A percentile compares a stretch with the other conserved stretches of the same genome.
Conservation (phyloP, 2,329 filamentous ascomycete genomes). For the Colletotrichum godetiae region DNA sequence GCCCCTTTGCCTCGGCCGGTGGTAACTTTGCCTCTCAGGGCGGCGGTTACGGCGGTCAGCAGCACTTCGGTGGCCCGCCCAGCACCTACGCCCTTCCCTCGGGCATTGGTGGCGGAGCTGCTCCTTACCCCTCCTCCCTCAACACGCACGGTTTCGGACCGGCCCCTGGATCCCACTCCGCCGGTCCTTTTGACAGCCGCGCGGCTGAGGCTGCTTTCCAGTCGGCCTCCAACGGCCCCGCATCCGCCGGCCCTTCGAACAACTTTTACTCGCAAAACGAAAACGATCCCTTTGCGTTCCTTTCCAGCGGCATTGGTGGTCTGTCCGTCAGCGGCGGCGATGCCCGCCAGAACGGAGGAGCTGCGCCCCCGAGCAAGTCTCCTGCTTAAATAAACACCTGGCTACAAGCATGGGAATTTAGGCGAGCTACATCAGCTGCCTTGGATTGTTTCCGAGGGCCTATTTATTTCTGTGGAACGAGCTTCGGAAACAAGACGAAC, state of each 20-base stretch:
- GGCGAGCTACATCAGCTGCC: constrained; percentile 42
- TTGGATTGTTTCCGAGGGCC: constrained; percentile 42
- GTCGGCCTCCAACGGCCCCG: constrained; percentile 83
- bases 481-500: constrained; percentile 54
- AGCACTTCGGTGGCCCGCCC: constrained; percentile 88
- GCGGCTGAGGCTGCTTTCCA: constrained; percentile 95
- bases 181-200: constrained; percentile 90
- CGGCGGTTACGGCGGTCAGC: constrained; percentile 71
- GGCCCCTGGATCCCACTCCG: constrained; percentile 81
- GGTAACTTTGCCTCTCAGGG: constrained; percentile 67
- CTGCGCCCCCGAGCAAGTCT: constrained; percentile 68
- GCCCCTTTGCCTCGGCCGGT: constrained; percentile 76
- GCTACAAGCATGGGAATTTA: constrained; percentile 23
- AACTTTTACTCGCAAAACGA: constrained; percentile 75
- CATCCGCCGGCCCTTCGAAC: constrained; percentile 79
- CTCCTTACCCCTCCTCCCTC: constrained; percentile 82
- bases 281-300: constrained; percentile 83
- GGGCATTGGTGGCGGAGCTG: constrained; percentile 81
- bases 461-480: constrained; percentile 42
- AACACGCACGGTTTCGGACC: constrained; percentile 81
- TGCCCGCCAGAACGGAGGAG: constrained; percentile 70
- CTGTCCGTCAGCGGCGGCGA: constrained; percentile 77
- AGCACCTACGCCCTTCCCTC: constrained; percentile 92
- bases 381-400: constrained; percentile 58
- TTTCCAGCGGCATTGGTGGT: constrained; percentile 78